A percentile compares a stretch with the other conserved stretches of the same genome.
Evolutionary conservation across 2,329 filamentous ascomycete genomes (phyloP).

Genomic region (Fusarium tricinctum): DNA sequence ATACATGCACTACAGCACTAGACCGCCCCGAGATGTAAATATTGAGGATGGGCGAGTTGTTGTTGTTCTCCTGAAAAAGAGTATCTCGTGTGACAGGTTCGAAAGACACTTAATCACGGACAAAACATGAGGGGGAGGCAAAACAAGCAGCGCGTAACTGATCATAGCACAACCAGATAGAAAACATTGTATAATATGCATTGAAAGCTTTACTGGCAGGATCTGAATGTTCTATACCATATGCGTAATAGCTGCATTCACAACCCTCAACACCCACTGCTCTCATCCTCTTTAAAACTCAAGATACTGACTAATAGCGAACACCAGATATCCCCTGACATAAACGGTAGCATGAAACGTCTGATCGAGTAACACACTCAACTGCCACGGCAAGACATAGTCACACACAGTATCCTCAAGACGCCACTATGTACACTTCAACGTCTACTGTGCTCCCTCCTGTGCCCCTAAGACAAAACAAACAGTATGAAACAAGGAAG

Average conservation of each 20-base stretch:
- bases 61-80: slow-evolving; percentile 4
- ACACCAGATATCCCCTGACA: neutral
- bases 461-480: neutral
- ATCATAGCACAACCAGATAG: neutral
- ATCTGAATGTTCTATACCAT: neutral
- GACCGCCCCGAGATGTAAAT: neutral
- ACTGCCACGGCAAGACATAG: slow-evolving; percentile 27
- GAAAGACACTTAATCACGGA: slow-evolving; percentile 5
- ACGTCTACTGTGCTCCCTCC: slow-evolving; percentile 2
- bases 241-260: neutral
- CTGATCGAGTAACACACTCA: slow-evolving; percentile 21
- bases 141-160: neutral
- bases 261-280: neutral
- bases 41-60: slow-evolving; percentile 17
- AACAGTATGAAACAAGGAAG: neutral
- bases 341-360: slow-evolving; percentile 30
- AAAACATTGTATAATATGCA: neutral
- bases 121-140: neutral
- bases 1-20: neutral
- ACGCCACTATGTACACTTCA: slow-evolving; percentile 9
- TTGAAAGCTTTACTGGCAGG: neutral
- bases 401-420: slow-evolving; percentile 15
- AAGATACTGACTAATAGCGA: neutral
- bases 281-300: neutral
- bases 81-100: slow-evolving; percentile 12